Conservation (phyloP, 345 rosid species). For the Crucihimalaya himalaica region DNA sequence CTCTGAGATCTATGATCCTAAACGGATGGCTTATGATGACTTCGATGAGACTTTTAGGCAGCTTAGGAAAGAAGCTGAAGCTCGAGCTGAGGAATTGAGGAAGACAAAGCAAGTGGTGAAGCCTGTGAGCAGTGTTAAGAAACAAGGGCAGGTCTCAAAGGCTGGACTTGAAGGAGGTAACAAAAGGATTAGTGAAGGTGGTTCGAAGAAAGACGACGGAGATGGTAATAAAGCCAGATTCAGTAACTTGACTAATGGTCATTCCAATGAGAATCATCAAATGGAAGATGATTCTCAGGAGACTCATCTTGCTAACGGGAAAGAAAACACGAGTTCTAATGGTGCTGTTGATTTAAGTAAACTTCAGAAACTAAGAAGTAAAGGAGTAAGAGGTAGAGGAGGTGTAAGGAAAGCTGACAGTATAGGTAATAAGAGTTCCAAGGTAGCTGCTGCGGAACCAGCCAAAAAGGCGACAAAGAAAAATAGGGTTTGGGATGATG, state of each 20-base stretch:
- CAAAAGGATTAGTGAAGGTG: constrained; percentile 46
- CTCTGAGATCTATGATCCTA: constrained; percentile 77
- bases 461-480: constrained; percentile 77
- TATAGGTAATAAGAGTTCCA: constrained; percentile 70
- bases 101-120: constrained; percentile 61
- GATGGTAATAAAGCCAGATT: constrained; percentile 55
- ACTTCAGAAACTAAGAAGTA: constrained; percentile 83
- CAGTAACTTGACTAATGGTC: constrained; percentile 62
- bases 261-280: constrained; percentile 52
- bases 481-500: constrained; percentile 95
- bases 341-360: constrained; percentile 81
- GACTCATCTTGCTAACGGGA: constrained; percentile 61
- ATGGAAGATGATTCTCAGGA: constrained; percentile 51
- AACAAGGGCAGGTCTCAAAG: constrained; percentile 61
- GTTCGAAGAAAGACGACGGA: constrained; percentile 54
- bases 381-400: constrained; percentile 62
- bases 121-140: constrained; percentile 55
- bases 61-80: constrained; percentile 90
- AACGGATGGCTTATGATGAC: constrained; percentile 56
- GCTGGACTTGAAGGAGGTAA: constrained; percentile 65
- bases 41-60: constrained; percentile 91
- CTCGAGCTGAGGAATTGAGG: constrained; percentile 83
- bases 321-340: constrained; percentile 75
- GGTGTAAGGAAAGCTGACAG: constrained; percentile 70
- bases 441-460: constrained; percentile 53